These are phyloP conservation scores for Penicillium cosmopolitanum DNA, from an alignment of 495 filamentous ascomycete species.

Conservation along the genomic window DNA sequence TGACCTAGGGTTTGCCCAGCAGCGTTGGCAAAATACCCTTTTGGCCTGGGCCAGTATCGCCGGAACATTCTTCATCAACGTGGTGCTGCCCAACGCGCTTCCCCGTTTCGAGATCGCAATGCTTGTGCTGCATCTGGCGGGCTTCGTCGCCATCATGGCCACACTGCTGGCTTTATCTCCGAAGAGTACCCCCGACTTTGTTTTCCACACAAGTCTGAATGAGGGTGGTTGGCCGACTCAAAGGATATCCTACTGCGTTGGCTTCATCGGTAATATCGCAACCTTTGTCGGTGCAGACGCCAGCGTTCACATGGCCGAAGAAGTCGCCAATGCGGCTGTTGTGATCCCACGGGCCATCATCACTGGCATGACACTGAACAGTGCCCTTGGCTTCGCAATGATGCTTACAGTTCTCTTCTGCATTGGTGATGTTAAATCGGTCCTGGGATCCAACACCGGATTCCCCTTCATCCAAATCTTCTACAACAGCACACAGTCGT, in stretches of 20 bases:
- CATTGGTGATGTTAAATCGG: slow-evolving; percentile 41
- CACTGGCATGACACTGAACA: slow-evolving; percentile 46
- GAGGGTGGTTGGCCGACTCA: slow-evolving; percentile 50
- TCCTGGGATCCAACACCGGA: slow-evolving; percentile 39
- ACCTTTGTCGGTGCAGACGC: slow-evolving; percentile 44
- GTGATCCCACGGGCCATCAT: slow-evolving; percentile 51
- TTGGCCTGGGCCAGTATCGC: slow-evolving; percentile 45
- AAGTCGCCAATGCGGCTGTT: slow-evolving; percentile 44
- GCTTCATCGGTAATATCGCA: slow-evolving; percentile 44
- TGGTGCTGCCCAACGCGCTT: slow-evolving; percentile 40
- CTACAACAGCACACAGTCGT: slow-evolving; percentile 24
- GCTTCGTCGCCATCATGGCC: slow-evolving; percentile 54
- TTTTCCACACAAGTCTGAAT: slow-evolving; percentile 49
- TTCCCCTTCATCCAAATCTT: slow-evolving; percentile 57
- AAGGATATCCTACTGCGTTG: slow-evolving; percentile 46
- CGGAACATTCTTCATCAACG: slow-evolving; percentile 48
- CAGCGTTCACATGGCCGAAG: slow-evolving; percentile 48
- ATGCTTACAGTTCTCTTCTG: slow-evolving; percentile 48
- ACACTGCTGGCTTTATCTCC: slow-evolving; percentile 31
- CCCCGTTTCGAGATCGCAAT: slow-evolving; percentile 49
- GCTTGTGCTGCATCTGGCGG: slow-evolving; percentile 47
- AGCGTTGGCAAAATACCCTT: slow-evolving; percentile 55
- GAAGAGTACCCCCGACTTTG: slow-evolving; percentile 29
- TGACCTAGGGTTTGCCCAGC: slow-evolving; percentile 38
- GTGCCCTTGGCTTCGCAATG: slow-evolving; percentile 46